These are phyloP conservation scores for Saturnispora diversa DNA, from an alignment of 805 yeast genomes.

Conservation along the genomic window DNA sequence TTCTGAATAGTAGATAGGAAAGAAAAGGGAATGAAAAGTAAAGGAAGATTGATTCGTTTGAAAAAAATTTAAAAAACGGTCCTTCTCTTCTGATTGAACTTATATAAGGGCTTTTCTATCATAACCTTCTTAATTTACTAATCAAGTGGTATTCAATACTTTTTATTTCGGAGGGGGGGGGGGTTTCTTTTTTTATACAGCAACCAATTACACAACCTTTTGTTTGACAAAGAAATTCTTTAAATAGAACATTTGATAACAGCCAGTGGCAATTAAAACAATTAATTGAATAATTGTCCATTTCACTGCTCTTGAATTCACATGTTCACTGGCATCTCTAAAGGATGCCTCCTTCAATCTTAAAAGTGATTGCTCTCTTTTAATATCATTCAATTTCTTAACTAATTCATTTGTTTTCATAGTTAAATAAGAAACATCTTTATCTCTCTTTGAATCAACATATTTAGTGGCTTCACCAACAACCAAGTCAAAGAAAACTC, in stretches of 20 bases:
- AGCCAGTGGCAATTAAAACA: conserved; percentile 59
- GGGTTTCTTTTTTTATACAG: too few species aligned
- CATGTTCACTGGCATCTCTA: conserved; percentile 64
- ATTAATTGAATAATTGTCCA: conserved; percentile 65
- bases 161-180: background rate
- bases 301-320: conserved; percentile 60
- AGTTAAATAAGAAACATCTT: conserved; percentile 48
- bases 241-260: conserved; percentile 67
- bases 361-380: conserved; percentile 57
- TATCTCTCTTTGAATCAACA: conserved; percentile 61
- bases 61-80: too few species aligned
- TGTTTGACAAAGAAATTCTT: conserved; percentile 73
- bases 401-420: conserved; percentile 48
- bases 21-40: too few species aligned
- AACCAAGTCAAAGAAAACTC: conserved; percentile 63
- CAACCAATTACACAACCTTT: conserved; percentile 53
- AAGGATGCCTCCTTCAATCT: conserved; percentile 69
- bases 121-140: too few species aligned
- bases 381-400: conserved; percentile 50
- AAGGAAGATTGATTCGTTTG: too few species aligned
- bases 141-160: background rate
- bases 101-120: too few species aligned
- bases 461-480: conserved; percentile 56
- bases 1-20: too few species aligned
- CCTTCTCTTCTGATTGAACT: too few species aligned